phyloP scores from a whole-genome alignment of 2,329 filamentous ascomycete genomes.

The Fusarium domesticum region DNA sequence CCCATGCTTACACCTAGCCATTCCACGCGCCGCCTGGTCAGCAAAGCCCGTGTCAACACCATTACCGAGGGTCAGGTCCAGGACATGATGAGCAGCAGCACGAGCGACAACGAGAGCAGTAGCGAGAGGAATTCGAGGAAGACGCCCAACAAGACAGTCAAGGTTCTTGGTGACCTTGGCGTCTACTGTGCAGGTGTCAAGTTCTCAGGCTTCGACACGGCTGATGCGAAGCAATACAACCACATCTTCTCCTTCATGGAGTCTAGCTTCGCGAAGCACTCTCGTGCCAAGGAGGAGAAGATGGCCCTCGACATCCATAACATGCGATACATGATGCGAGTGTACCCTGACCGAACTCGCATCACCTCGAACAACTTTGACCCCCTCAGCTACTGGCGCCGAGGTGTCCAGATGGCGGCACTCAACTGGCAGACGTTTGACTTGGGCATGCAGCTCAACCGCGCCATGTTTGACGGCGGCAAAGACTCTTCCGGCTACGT shows the following conservation, averaged over 20 bases:
- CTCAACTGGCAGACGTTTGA: constrained; percentile 99
- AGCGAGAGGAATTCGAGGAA: constrained; percentile 58
- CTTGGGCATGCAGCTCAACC: constrained; percentile 90
- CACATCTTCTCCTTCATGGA: constrained; percentile 97
- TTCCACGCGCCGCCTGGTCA: constrained; percentile 47
- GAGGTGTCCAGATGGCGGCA: constrained; percentile 95
- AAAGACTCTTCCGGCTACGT: constrained; percentile 88
- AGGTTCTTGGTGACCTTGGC: constrained; percentile 78
- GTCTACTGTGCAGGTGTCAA: constrained; percentile 75
- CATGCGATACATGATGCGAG: constrained; percentile 84
- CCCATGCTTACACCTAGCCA: constrained; percentile 51
- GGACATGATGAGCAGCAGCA: constrained; percentile 55
- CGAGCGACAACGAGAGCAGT: constrained; percentile 77
- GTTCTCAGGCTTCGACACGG: constrained; percentile 73
- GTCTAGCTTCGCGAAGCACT: constrained; percentile 78
- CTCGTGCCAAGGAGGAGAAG: constrained; percentile 72
- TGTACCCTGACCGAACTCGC: constrained; percentile 82
- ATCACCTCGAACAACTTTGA: constrained; percentile 92
- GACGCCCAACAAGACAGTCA: constrained; percentile 80
- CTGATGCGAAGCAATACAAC: constrained; percentile 82
- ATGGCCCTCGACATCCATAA: constrained; percentile 84
- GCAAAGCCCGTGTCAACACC: constrained; percentile 54
- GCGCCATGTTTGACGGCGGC: constrained; percentile 94
- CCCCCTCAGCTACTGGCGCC: constrained; percentile 87
- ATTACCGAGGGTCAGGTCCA: constrained; percentile 57